Conservation (phyloP, 2,329 filamentous ascomycete genomes). For the Teratosphaeria gauchensis region DNA sequence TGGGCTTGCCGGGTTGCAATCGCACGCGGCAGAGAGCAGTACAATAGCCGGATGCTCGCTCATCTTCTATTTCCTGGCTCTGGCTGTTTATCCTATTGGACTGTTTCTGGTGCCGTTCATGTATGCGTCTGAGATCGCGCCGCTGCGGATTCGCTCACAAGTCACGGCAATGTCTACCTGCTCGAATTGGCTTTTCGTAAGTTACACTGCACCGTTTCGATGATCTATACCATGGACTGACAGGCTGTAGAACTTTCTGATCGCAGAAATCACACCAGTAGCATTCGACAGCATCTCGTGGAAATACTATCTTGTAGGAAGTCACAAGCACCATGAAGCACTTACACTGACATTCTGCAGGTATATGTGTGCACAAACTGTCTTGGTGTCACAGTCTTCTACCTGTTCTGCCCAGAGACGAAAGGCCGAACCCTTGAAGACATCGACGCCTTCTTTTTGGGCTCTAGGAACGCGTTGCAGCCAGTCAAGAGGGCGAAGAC, state of each 20-base stretch:
- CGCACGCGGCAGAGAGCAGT: conserved; percentile 7
- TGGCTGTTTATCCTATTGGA: conserved; percentile 20
- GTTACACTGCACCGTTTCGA: not conserved
- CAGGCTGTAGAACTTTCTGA: conserved; percentile 30
- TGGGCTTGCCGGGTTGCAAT: conserved; percentile 14
- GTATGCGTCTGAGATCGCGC: conserved; percentile 26
- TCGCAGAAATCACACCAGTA: conserved; percentile 39
- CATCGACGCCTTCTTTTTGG: conserved; percentile 21
- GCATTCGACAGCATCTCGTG: conserved; percentile 44
- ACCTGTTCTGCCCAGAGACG: conserved; percentile 20
- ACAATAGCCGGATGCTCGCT: conserved; percentile 15
- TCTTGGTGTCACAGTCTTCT: conserved; percentile 39
- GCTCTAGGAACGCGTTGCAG: conserved; percentile 12
- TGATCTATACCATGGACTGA: not conserved
- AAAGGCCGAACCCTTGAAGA: conserved; percentile 20
- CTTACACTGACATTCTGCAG: not conserved
- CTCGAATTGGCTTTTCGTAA: conserved; percentile 48
- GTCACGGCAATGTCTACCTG: conserved; percentile 32
- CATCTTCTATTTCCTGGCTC: conserved; percentile 18
- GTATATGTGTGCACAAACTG: conserved; percentile 51
- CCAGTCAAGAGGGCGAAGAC: conserved; percentile 13
- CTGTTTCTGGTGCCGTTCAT: conserved; percentile 23
- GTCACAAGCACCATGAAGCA: not conserved
- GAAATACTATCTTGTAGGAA: conserved; percentile 15
- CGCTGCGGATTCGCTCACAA: conserved; percentile 19